Percentiles rank a stretch among this genome's conserved stretches.
phyloP scores from a whole-genome alignment of 257 asterid genomes.

The Verbascum thapsus region DNA sequence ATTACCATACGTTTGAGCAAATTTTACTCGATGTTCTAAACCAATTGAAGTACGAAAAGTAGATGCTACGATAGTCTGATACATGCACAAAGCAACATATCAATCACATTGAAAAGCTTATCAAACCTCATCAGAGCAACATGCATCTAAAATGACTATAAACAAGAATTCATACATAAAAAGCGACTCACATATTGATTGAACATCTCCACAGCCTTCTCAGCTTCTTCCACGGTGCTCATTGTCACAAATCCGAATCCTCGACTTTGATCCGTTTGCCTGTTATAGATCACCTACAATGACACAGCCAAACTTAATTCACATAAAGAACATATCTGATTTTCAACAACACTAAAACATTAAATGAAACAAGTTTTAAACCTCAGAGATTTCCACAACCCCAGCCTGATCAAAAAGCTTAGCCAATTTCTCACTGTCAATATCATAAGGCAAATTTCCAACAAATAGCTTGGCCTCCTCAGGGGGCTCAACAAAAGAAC shows the following conservation, averaged over 20 bases:
- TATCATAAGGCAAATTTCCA: constrained; percentile 79
- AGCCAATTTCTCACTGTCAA: constrained; percentile 70
- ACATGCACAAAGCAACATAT: too few species aligned
- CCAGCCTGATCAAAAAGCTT: constrained; percentile 71
- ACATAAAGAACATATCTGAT: neutral
- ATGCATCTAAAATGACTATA: neutral
- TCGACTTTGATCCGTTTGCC: constrained; percentile 83
- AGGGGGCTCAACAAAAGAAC: constrained; percentile 49
- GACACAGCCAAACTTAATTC: constrained; percentile 1
- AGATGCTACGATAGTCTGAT: too few species aligned
- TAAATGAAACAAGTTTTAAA: constrained; percentile 19
- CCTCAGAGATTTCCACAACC: constrained; percentile 87
- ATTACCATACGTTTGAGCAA: too few species aligned
- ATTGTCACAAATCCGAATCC: constrained; percentile 91
- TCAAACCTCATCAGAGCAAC: neutral
- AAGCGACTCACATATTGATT: constrained; percentile 61
- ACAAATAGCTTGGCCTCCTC: constrained; percentile 83
- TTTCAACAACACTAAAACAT: neutral
- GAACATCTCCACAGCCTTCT: constrained; percentile 73
- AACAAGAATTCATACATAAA: neutral
- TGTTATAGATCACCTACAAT: constrained; percentile 75
- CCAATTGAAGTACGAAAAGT: too few species aligned
- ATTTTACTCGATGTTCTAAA: too few species aligned
- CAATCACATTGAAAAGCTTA: too few species aligned
- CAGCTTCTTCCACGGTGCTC: constrained; percentile 88